These are phyloP conservation scores for Scenedesmus sp. DNA, from an alignment of 163 green algal genomes.

Conservation along the genomic window DNA sequence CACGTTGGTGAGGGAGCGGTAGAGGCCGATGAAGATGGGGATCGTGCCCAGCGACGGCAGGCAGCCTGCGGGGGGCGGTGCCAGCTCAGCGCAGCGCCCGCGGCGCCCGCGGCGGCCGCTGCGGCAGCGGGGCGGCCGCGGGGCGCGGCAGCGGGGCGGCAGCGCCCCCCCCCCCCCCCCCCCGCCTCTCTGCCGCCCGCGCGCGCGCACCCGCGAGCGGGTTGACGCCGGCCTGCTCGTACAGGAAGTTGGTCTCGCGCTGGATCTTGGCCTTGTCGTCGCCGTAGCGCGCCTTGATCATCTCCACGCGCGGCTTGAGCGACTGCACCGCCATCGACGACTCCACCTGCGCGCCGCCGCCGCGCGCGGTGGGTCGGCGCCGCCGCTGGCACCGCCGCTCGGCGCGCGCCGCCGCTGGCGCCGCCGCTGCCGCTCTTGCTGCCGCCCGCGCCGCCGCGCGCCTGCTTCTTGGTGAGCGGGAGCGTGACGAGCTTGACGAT, in stretches of 20 bases:
- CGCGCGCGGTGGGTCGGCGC: too few species aligned
- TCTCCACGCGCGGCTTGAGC: slow-evolving; percentile 92
- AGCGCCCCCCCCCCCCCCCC: not conserved
- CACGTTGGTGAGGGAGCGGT: slow-evolving; percentile 87
- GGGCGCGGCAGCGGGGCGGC: not conserved
- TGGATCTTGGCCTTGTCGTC: slow-evolving; percentile 82
- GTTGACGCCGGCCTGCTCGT: slow-evolving; percentile 85
- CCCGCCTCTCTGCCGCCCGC: too few species aligned
- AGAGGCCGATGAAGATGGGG: slow-evolving; percentile 95
- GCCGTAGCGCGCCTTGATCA: slow-evolving; percentile 87
- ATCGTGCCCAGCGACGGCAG: slow-evolving; percentile 93
- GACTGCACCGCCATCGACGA: slow-evolving; percentile 85
- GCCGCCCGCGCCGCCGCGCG: slow-evolving; percentile 4
- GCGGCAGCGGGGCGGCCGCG: not conserved
- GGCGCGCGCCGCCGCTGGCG: too few species aligned
- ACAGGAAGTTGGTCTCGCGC: slow-evolving; percentile 81
- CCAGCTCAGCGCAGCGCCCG: too few species aligned
- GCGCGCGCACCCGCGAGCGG: slow-evolving; percentile 62
- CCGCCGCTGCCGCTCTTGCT: too few species aligned
- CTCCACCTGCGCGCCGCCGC: slow-evolving; percentile 90
- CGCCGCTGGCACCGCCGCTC: too few species aligned
- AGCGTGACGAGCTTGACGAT: slow-evolving; percentile 88
- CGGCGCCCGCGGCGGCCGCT: not conserved
- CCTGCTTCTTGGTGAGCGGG: slow-evolving; percentile 92
- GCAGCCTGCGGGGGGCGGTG: slow-evolving; percentile 71